Base-by-base conservation (phyloP, 2,329 filamentous ascomycete genomes). In the Clarireedia sp. region DNA sequence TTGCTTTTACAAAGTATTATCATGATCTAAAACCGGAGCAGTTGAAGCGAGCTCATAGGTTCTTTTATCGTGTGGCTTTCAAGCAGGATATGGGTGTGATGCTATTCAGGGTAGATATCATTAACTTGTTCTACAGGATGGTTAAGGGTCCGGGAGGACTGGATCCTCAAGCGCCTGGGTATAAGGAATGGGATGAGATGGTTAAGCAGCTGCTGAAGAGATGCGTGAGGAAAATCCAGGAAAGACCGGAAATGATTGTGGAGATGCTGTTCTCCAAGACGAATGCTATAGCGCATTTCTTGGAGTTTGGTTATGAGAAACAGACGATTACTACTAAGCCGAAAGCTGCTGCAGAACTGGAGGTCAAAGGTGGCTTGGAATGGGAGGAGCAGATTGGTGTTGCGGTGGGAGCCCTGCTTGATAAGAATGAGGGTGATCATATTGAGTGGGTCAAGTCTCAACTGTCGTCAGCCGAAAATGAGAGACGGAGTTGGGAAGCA, bases 261-360 rank as follows among this genome's bases (percentile, higher is more conserved):
- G 94, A 99, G 71, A 82, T 99, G 78, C 77, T 99, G 14, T 99
- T 99, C 71, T 95, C 89, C 70, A 99, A 99, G 71, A 87, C 90
- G 56, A 85, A 84, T 51, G 80, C 81, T 46, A 96, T 89, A 0
- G 80, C 90, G 0, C 89, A 88, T 71, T 97, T 90, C 68, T 78
- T 99, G 5, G 91, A 97, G 67, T 90, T 91, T 66, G 94, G 94
- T 0, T 87, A 89, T 63, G 90, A 96, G 65, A 89, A 85, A 66
- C 90, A 92, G 61, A 81, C 85, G 0, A 69, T 85, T 23, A 78
- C 79, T 19, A 75, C 78, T n/a, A 78, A 82, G 44, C 80, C 84
- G 9, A 82, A 81, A 61, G 81, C 89, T 3, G 90, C 85, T 0
- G 87, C 88, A 10, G 89, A 95, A 67, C 76, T 99, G 19, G 88